Evolutionary conservation across 176 grass and related monocot species (phyloP), one percentile per base, ranked within the genome.

Genomic region (Ananas comosus): DNA sequence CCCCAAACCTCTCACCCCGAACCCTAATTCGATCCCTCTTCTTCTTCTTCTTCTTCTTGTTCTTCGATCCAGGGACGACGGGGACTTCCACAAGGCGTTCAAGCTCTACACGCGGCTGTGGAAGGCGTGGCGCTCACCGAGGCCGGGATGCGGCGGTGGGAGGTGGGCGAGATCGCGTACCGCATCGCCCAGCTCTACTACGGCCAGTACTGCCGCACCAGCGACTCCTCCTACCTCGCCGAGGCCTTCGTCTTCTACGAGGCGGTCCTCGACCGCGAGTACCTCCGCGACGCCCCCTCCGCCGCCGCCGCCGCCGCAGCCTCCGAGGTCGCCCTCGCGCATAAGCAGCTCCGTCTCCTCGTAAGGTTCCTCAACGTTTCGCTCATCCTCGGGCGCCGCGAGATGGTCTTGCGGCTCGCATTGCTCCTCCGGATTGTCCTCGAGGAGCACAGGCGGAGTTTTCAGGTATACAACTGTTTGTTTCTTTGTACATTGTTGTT

Each of bases 341-440:
- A 81, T 71, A 92, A 92, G 74, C 89, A 92, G 79, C 85, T 97
- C 68, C 84, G 89, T 68, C 92, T 97, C 83, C 86, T 97, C 66
- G 89, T 87, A 71, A 85, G 86, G 80, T 96, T 92, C 74, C 68
- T 96, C 24, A 85, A 88, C 51, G 86, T 96, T n/a, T 88, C 86
- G 19, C 88, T 96, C 64, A 77, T 92, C 63, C 86, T 96, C 52
- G 69, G 74, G 52, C 78, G 86, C 66, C 84, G 81, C 47, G 77
- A 83, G 22, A 79, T 87, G 57, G 85, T 83, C 14, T 64, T 68
- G 18, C 81, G 74, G 28, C 76, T 97, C 53, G 70, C 77, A 29
- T 47, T 64, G 19, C 72, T 81, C 63, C 83, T 97, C 22, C 79
- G 79, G 52, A 16, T 77, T 0, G 74, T 97, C 48, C 76, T 92